phyloP scores from a whole-genome alignment of 2,329 filamentous ascomycete species.

The Trichoderma oligosporum region DNA sequence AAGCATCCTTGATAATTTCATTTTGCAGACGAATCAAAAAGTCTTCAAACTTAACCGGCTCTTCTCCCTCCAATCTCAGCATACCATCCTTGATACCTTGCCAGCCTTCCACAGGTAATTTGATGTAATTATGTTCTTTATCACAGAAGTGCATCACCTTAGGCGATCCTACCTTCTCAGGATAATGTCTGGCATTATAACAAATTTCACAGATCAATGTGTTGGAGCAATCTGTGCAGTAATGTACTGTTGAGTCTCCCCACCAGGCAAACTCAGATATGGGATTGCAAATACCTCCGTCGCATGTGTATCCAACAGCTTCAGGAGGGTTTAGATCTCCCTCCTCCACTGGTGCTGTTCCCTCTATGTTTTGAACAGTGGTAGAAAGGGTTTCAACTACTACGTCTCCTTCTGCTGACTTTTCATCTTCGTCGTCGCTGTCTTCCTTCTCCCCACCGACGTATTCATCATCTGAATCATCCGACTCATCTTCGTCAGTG shows the following conservation, averaged over 20 bases:
- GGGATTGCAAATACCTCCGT: constrained; percentile 22
- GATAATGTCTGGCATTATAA: constrained; percentile 18
- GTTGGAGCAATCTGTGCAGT: constrained; percentile 24
- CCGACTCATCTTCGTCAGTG: background rate
- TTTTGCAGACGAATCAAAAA: constrained; percentile 22
- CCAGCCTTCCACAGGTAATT: constrained; percentile 26
- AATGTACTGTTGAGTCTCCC: constrained; percentile 22
- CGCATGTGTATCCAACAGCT: constrained; percentile 10
- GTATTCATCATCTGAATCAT: constrained; percentile 3
- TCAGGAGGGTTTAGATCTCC: constrained; percentile 16
- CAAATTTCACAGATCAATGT: constrained; percentile 26
- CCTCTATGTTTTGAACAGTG: background rate
- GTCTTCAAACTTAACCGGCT: constrained; percentile 20
- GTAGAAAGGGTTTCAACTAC: background rate
- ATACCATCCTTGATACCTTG: constrained; percentile 24
- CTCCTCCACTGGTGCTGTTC: constrained; percentile 1
- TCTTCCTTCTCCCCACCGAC: constrained; percentile 6
- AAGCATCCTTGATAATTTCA: constrained; percentile 21
- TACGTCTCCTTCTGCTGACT: background rate
- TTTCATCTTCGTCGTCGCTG: background rate
- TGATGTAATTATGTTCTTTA: constrained; percentile 24
- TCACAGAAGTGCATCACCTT: constrained; percentile 21
- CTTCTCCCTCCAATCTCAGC: constrained; percentile 22
- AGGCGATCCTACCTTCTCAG: constrained; percentile 5
- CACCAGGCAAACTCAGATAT: constrained; percentile 21